phyloP scores from a whole-genome alignment of 2,329 filamentous ascomycete genomes.

The Botrytis fragariae region DNA sequence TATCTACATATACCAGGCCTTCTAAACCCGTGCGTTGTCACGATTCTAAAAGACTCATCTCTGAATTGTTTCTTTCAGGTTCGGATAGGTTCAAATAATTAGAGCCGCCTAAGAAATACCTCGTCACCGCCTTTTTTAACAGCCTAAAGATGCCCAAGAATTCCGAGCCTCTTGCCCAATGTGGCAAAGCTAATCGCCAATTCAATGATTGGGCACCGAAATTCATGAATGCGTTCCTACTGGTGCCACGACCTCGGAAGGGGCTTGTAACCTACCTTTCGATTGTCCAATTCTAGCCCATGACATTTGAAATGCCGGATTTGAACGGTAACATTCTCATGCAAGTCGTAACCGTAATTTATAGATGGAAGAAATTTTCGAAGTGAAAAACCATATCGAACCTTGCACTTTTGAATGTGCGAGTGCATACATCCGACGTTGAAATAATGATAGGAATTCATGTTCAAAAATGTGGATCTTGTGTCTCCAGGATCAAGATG shows the following conservation, averaged over 20 bases:
- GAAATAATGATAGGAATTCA: constrained; percentile 3
- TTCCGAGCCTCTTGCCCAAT: constrained; percentile 22
- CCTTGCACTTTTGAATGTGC: constrained; percentile 9
- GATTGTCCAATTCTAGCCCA: constrained; percentile 16
- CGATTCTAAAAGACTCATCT: constrained; percentile 9
- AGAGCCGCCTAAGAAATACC: constrained; percentile 12
- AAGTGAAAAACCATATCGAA: constrained; percentile 9
- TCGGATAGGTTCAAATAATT: not conserved
- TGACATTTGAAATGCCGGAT: not conserved
- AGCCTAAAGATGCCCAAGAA: constrained; percentile 23
- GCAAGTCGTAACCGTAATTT: constrained; percentile 16
- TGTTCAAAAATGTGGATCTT: constrained; percentile 22
- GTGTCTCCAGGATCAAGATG: constrained; percentile 21
- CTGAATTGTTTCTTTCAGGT: constrained; percentile 8
- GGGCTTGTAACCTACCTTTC: constrained; percentile 14
- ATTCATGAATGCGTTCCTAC: constrained; percentile 21
- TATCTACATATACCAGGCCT: constrained; percentile 22
- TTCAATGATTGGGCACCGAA: constrained; percentile 24
- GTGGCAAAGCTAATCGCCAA: constrained; percentile 22
- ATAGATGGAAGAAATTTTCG: constrained; percentile 12
- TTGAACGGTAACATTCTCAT: constrained; percentile 5
- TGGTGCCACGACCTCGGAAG: constrained; percentile 27
- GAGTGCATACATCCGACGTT: constrained; percentile 2
- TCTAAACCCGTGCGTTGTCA: constrained; percentile 14
- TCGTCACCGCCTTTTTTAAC: constrained; percentile 20